Evolutionary conservation across 768 basidiomycete species (phyloP).

Genomic region (Daedaleopsis sinensis): DNA sequence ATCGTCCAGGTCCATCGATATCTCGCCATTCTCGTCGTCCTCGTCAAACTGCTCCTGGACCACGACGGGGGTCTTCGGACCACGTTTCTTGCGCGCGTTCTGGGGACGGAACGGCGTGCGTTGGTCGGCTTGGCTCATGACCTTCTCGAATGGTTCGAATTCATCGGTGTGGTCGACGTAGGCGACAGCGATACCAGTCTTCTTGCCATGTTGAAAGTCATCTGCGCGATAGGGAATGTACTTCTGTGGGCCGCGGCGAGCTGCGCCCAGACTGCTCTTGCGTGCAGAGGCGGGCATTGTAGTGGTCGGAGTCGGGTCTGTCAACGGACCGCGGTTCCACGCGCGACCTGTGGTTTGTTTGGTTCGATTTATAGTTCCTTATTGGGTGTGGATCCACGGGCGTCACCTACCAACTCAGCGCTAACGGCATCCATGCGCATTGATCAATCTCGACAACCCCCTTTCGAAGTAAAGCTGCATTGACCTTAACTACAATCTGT

Average conservation of each 20-base stretch:
- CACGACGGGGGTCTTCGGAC: constrained; percentile 33
- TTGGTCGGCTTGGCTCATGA: constrained; percentile 70
- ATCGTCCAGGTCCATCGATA: constrained; percentile 78
- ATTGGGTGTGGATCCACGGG: neutral
- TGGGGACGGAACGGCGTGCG: constrained; percentile 63
- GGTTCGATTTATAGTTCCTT: constrained; percentile 12
- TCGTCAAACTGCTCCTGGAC: constrained; percentile 30
- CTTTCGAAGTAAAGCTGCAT: too few relatives aligned
- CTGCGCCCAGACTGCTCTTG: constrained; percentile 43
- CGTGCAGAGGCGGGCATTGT: constrained; percentile 36
- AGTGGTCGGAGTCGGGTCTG: neutral
- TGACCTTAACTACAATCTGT: too few relatives aligned
- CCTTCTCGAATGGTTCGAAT: constrained; percentile 79
- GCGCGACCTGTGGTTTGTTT: constrained; percentile 11
- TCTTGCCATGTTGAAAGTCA: constrained; percentile 77
- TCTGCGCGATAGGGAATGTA: constrained; percentile 82
- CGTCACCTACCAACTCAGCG: neutral
- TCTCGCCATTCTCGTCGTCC: constrained; percentile 61
- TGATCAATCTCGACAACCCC: too few relatives aligned
- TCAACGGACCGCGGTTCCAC: neutral
- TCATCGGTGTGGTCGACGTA: constrained; percentile 77
- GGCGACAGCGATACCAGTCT: constrained; percentile 71
- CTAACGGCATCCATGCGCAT: too few relatives aligned
- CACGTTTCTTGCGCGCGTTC: constrained; percentile 42
- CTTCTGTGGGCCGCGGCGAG: constrained; percentile 60